A percentile compares a stretch with the other conserved stretches of the same genome.
phyloP scores from a whole-genome alignment of 1,284 basidiomycete species.

The Tylopilus sp. region DNA sequence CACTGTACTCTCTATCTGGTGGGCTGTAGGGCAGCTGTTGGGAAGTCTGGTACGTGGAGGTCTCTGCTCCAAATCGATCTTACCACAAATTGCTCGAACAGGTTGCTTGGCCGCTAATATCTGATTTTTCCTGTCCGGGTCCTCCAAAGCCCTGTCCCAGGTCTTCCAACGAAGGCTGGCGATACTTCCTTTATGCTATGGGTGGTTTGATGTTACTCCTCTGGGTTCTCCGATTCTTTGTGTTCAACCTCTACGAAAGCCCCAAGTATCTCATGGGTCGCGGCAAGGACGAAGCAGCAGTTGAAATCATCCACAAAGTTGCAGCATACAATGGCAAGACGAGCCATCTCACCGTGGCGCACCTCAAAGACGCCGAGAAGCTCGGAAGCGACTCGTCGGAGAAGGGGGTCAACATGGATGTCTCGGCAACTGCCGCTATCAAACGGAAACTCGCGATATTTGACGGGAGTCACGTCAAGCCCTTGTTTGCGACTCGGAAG shows the following conservation, averaged over 20 bases:
- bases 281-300: constrained; percentile 67
- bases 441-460: constrained; percentile 44
- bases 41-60: constrained; percentile 47
- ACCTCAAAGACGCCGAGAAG: constrained; percentile 38
- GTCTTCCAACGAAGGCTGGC: constrained; percentile 64
- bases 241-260: constrained; percentile 73
- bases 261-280: constrained; percentile 74
- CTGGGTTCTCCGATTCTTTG: constrained; percentile 65
- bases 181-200: constrained; percentile 63
- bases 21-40: constrained; percentile 60
- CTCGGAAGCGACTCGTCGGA: constrained; percentile 9
- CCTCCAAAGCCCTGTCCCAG: constrained; percentile 41
- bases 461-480: constrained; percentile 45
- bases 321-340: constrained; percentile 64
- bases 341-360: constrained; percentile 46
- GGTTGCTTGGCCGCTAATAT: constrained; percentile 66
- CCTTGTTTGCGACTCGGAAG: constrained; percentile 61
- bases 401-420: constrained; percentile 29
- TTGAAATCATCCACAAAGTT: constrained; percentile 64
- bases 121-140: constrained; percentile 55
- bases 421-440: constrained; percentile 38
- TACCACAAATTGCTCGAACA: constrained; percentile 11
- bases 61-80: background rate
- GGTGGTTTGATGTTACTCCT: constrained; percentile 61
- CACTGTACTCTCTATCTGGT: constrained; percentile 62